phyloP scores from a whole-genome alignment of 108 stramenopile species.

The Discostella pseudostelligera region DNA sequence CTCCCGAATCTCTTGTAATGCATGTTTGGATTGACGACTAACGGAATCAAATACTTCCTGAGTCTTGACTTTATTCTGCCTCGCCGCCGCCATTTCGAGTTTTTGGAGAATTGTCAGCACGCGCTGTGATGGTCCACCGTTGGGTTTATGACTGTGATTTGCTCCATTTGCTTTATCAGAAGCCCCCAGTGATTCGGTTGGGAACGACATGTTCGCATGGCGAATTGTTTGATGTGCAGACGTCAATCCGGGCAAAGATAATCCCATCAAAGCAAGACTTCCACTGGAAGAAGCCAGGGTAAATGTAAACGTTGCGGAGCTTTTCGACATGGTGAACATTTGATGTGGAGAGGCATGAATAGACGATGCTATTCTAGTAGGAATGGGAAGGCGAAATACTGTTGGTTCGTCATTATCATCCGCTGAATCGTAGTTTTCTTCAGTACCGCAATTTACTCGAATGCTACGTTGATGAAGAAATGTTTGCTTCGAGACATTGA shows the following conservation, averaged over 20 bases:
- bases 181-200: background rate
- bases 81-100: slow-evolving; percentile 8
- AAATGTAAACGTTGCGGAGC: slow-evolving; percentile 2
- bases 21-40: slow-evolving; percentile 10
- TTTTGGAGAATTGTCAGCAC: slow-evolving; percentile 10
- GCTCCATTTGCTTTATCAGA: background rate
- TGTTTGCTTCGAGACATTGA: slow-evolving; percentile 12
- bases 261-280: background rate
- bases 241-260: background rate
- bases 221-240: too few relatives aligned
- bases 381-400: slow-evolving; percentile 6
- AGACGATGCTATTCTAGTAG: slow-evolving; percentile 7
- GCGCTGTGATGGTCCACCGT: background rate
- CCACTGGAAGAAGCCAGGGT: slow-evolving; percentile 4
- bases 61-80: background rate
- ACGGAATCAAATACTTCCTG: background rate
- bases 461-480: slow-evolving; percentile 5
- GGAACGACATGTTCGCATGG: background rate
- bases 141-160: background rate
- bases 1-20: slow-evolving; percentile 24
- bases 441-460: background rate
- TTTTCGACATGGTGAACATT: background rate
- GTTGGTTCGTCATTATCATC: background rate
- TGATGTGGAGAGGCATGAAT: slow-evolving; percentile 5
- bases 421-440: background rate